phyloP scores from a whole-genome alignment of 2,329 filamentous ascomycete species.

The Verticillium dahliae region DNA sequence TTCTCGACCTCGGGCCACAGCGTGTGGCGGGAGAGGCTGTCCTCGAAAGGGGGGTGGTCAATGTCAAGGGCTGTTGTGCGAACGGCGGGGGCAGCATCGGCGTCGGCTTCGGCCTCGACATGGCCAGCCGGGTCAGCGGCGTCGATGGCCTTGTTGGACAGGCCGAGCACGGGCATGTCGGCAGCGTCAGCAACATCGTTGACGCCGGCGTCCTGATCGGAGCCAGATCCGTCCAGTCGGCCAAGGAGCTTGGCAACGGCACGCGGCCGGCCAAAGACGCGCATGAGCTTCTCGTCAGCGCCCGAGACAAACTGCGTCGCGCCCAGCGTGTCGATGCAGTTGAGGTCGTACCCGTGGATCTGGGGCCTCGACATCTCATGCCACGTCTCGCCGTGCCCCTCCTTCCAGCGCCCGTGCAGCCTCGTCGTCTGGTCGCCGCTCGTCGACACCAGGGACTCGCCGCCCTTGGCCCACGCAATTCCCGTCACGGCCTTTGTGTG shows the following conservation, averaged over 20 bases:
- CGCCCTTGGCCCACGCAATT: constrained; percentile 75
- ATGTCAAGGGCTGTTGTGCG: constrained; percentile 58
- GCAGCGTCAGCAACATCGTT: constrained; percentile 70
- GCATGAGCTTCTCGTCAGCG: constrained; percentile 95
- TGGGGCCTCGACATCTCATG: constrained; percentile 94
- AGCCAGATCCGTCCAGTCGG: constrained; percentile 56
- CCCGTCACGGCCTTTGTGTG: constrained; percentile 79
- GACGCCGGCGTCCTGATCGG: constrained; percentile 23
- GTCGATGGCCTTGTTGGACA: constrained; percentile 91
- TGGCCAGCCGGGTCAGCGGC: constrained; percentile 38
- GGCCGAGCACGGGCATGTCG: constrained; percentile 87
- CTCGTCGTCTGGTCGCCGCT: constrained; percentile 89
- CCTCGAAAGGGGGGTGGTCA: constrained; percentile 76
- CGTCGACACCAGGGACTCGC: constrained; percentile 81
- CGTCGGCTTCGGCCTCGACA: constrained; percentile 31
- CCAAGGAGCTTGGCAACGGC: constrained; percentile 71
- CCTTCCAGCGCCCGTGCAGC: constrained; percentile 74
- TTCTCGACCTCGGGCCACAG: constrained; percentile 97
- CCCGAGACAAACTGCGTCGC: constrained; percentile 80
- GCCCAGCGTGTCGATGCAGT: constrained; percentile 78
- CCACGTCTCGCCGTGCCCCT: constrained; percentile 55
- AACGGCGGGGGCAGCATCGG: constrained; percentile 48
- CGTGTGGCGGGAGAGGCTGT: constrained; percentile 81
- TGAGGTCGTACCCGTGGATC: constrained; percentile 96
- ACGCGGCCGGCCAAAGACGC: constrained; percentile 86